phyloP scores from a whole-genome alignment of 2,329 filamentous ascomycete species.

The Pestalotiopsis sp. region DNA sequence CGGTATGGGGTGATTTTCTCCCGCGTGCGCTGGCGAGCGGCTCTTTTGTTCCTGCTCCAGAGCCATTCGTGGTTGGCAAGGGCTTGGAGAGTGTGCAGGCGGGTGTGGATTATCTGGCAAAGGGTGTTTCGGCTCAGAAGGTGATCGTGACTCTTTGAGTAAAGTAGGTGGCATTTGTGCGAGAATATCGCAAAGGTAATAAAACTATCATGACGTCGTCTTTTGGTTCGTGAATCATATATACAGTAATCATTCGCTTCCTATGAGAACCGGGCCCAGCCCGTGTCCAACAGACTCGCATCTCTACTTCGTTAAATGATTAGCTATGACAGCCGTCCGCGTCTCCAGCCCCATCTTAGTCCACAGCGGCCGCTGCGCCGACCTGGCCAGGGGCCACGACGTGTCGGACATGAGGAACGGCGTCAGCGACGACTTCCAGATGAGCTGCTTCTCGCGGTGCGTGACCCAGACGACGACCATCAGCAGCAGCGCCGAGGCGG shows the following conservation, averaged over 20 bases:
- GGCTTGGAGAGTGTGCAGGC: slow-evolving; percentile 45
- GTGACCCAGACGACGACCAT: not conserved
- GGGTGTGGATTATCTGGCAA: slow-evolving; percentile 37
- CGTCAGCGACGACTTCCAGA: slow-evolving; percentile 12
- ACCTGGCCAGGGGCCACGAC: not conserved
- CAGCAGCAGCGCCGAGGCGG: not conserved
- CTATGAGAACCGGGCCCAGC: not conserved
- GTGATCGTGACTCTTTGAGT: slow-evolving; percentile 33
- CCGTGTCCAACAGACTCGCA: not conserved
- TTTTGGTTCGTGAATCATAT: not conserved
- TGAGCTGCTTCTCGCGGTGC: slow-evolving; percentile 3
- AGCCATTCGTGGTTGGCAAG: slow-evolving; percentile 39
- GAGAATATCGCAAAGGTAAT: too few relatives aligned
- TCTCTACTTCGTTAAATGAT: slow-evolving; percentile 2
- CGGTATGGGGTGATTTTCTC: slow-evolving; percentile 41
- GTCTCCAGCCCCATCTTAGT: not conserved
- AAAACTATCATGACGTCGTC: too few relatives aligned
- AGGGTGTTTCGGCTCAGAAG: slow-evolving; percentile 45
- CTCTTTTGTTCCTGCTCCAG: slow-evolving; percentile 38
- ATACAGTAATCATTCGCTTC: not conserved
- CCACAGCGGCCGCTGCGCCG: slow-evolving; percentile 6
- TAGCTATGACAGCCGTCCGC: slow-evolving; percentile 8
- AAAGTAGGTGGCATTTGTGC: too few relatives aligned
- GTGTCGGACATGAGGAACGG: not conserved
- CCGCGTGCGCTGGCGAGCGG: slow-evolving; percentile 38